Conservation (phyloP, 345 rosid genomes). For the Carallia pectinifolia region DNA sequence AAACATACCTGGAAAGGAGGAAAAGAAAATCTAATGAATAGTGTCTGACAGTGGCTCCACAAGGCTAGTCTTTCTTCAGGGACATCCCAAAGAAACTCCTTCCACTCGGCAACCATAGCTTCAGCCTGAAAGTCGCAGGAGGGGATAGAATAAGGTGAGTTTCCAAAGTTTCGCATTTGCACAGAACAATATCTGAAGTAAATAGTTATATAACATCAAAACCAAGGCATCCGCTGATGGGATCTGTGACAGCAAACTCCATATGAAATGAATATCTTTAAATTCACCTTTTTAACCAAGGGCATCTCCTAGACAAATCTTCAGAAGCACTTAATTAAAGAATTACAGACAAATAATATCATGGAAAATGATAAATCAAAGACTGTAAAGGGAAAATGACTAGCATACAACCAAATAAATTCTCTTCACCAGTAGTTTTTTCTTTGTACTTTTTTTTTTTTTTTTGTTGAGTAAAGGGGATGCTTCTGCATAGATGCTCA, state of each 20-base stretch:
- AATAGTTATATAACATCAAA: no score
- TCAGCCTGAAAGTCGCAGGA: conserved; percentile 65
- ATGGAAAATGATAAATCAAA: no score
- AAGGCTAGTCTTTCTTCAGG: conserved; percentile 97
- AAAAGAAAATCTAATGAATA: conserved; percentile 83
- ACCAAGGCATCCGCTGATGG: neutral
- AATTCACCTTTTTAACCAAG: neutral
- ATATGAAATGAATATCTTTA: no score
- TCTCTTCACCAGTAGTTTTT: no score
- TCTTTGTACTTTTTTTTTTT: no score
- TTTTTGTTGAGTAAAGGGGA: no score
- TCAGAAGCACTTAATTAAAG: neutral
- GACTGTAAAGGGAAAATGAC: no score
- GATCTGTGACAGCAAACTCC: neutral
- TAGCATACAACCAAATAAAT: no score
- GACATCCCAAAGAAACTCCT: conserved; percentile 99
- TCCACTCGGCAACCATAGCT: conserved; percentile 99
- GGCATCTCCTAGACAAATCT: neutral
- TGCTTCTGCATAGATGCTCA: no score
- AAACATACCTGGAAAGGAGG: conserved; percentile 75
- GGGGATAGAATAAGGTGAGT: conserved; percentile 3
- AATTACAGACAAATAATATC: no score
- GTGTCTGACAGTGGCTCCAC: conserved; percentile 95
- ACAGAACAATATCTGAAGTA: no score
- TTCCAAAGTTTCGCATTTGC: neutral